These are phyloP conservation scores for Xylaria castorea DNA, from an alignment of 495 filamentous ascomycete genomes.

Conservation along the genomic window DNA sequence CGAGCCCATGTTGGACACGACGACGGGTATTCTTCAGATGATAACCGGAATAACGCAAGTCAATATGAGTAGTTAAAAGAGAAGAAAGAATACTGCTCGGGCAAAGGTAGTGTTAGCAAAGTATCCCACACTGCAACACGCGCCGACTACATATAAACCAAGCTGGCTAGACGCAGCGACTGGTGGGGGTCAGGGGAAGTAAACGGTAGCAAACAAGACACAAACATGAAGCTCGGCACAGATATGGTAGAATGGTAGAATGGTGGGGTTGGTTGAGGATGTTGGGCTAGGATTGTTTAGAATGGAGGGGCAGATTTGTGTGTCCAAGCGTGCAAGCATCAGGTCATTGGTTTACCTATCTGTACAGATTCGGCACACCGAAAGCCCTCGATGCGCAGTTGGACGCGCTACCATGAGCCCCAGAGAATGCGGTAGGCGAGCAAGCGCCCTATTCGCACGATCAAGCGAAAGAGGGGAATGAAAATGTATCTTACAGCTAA, in stretches of 20 bases:
- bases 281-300: conserved; percentile 15
- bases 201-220: neutral
- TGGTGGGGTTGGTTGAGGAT: conserved; percentile 41
- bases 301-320: conserved; percentile 23
- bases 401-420: neutral
- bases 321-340: neutral
- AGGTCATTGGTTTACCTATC: neutral
- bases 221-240: neutral
- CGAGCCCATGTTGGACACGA: conserved; percentile 86
- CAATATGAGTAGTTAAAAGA: neutral
- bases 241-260: conserved; percentile 36
- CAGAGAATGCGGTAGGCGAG: neutral
- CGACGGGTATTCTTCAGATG: conserved; percentile 51
- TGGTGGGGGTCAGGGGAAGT: neutral
- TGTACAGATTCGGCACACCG: neutral
- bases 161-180: too few species aligned
- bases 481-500: conserved; percentile 36
- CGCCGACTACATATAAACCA: neutral
- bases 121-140: neutral
- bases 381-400: neutral
- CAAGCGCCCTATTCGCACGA: neutral
- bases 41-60: neutral
- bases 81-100: neutral
- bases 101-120: neutral
- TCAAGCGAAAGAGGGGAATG: conserved; percentile 9